A percentile compares a stretch with the other conserved stretches of the same genome.
Evolutionary conservation across 2,329 filamentous ascomycete genomes (phyloP).

Genomic region (Pseudohalonectria lignicola): DNA sequence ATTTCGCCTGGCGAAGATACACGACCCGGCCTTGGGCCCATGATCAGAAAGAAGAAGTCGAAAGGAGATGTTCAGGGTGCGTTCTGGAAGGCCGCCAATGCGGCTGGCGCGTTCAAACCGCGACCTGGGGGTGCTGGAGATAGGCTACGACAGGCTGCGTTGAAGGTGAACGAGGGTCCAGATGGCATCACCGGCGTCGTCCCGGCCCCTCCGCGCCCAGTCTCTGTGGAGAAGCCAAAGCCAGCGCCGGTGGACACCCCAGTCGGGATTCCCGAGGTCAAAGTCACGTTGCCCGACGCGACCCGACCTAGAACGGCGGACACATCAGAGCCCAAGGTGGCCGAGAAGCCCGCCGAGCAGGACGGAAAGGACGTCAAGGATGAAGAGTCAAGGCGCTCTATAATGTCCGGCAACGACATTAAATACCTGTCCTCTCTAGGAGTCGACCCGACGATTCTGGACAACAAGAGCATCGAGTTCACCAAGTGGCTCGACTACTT

Average conservation of each 20-base stretch:
- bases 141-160: constrained; percentile 53
- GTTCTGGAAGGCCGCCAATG: constrained; percentile 70
- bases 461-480: constrained; percentile 68
- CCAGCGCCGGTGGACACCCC: constrained; percentile 18
- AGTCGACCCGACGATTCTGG: constrained; percentile 66
- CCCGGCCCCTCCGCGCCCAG: constrained; percentile 55
- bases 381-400: constrained; percentile 45
- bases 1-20: constrained; percentile 24
- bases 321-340: constrained; percentile 21
- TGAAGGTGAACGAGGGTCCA: constrained; percentile 52
- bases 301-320: constrained; percentile 29
- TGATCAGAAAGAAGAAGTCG: constrained; percentile 74
- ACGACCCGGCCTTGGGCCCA: constrained; percentile 75
- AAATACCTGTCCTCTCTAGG: constrained; percentile 71
- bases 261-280: constrained; percentile 43
- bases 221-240: constrained; percentile 24
- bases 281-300: constrained; percentile 38
- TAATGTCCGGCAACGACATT: constrained; percentile 61
- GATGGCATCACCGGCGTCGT: constrained; percentile 88
- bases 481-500: constrained; percentile 76
- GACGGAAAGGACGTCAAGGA: constrained; percentile 14
- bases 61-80: constrained; percentile 63
- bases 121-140: constrained; percentile 79
- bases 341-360: constrained; percentile 16
- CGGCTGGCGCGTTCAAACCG: constrained; percentile 69